Base-by-base conservation (phyloP, 176 grass and related monocot species). In the Luzula sylvatica region DNA sequence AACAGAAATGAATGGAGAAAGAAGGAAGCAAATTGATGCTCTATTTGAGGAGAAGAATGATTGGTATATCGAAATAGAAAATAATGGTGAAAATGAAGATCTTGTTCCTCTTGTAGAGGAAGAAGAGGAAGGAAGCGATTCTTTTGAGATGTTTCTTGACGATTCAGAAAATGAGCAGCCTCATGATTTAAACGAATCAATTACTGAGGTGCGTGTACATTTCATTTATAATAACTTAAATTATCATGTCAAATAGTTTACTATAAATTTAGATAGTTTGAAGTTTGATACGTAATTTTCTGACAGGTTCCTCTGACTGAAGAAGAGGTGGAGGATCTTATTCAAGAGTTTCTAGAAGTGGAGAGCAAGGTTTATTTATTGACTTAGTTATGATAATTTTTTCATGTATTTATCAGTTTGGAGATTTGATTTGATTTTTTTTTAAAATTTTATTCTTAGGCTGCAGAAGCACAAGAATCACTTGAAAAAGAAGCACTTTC, bases 391-490 rank as follows among this genome's bases (percentile, higher is more conserved):
- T 58, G 68, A 45, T 66, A 65, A 3, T 35, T 18, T 53, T 65
- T 26, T 42, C 20, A 14, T 45, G 45, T 26, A 42, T 15, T 53
- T 74, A 41, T 76, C 23, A 46, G n/a, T 72, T 54, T 12, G 42
- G 18, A 38, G 32, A 38, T 41, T 0, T 15, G 18, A 23, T 32
- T 39, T 26, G 53, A 59, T 62, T 65, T 57, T 41, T 5, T 15
- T 53, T 5, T 65, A n/a, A n/a, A n/a, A 53, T 59, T 52, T 8
- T 16, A 68, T 17, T 50, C 15, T 60, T 82, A 96, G 92, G 92
- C 92, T 55, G 81, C 92, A 64, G 67, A 96, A 57, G 92, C 92
- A 1, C 92, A 96, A 86, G 92, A 96, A 73, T 82, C 92, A 65
- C 92, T 96, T 56, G 92, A 96, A 76, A 88, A 82, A 55, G 92